Conservation (phyloP, 169 alveolate species). For the Ichthyophthirius multifiliis region DNA sequence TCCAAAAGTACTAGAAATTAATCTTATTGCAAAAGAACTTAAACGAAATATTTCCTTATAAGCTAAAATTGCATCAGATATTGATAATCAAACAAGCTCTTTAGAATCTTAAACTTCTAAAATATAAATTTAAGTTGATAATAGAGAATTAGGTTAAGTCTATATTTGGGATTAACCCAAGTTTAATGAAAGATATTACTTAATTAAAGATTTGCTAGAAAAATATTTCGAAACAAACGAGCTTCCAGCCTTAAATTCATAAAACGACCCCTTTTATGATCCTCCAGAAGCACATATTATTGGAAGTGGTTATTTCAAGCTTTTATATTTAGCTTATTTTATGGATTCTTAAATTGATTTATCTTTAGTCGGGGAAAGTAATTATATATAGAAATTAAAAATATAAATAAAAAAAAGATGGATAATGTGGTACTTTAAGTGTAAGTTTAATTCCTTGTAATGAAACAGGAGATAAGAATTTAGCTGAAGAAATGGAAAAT, state of each 20-base stretch:
- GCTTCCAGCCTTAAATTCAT: background rate
- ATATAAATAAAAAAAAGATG: background rate
- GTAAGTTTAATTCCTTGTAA: slow-evolving; percentile 60
- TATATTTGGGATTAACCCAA: slow-evolving; percentile 37
- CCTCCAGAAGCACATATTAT: slow-evolving; percentile 42
- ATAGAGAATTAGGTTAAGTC: slow-evolving; percentile 39
- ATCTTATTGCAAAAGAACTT: slow-evolving; percentile 36
- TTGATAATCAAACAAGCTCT: slow-evolving; percentile 51
- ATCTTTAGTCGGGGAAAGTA: slow-evolving; percentile 46
- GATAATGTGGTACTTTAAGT: slow-evolving; percentile 49
- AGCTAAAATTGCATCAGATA: slow-evolving; percentile 40
- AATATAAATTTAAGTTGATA: slow-evolving; percentile 38
- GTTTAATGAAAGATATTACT: slow-evolving; percentile 31
- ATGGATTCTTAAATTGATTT: slow-evolving; percentile 58
- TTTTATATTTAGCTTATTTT: slow-evolving; percentile 64
- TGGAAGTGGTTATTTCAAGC: slow-evolving; percentile 35
- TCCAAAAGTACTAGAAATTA: slow-evolving; percentile 39
- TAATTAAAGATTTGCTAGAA: slow-evolving; percentile 30
- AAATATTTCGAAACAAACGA: slow-evolving; percentile 37
- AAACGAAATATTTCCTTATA: slow-evolving; percentile 25
- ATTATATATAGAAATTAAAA: background rate
- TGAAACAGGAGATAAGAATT: slow-evolving; percentile 61
- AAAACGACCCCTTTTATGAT: slow-evolving; percentile 44
- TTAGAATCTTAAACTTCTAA: slow-evolving; percentile 69
- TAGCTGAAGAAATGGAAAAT: slow-evolving; percentile 48